Conservation (phyloP, 2,329 filamentous ascomycete species). For the Orbilia oligospora region DNA sequence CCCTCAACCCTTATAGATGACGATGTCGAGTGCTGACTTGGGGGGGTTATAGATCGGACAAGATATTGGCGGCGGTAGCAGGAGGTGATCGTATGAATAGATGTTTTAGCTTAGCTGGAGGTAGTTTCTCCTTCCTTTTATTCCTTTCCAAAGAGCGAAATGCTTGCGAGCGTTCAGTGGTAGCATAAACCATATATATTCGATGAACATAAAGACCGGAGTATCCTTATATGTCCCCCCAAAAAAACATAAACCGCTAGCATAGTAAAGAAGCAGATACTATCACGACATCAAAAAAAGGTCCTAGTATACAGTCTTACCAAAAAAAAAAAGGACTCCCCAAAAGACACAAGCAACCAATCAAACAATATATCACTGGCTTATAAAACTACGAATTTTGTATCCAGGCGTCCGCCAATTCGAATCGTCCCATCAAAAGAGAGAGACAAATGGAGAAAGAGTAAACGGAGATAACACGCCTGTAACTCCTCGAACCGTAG, state of each 20-base stretch:
- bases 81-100: conserved; percentile 46
- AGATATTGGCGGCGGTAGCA: conserved; percentile 59
- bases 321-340: no score
- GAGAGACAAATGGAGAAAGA: neutral
- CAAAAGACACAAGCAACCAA: conserved; percentile 5
- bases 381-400: neutral
- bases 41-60: conserved; percentile 48
- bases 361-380: neutral
- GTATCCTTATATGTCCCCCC: neutral
- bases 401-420: neutral
- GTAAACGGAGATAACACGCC: conserved; percentile 40
- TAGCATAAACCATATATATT: conserved; percentile 33
- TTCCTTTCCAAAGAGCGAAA: conserved; percentile 7
- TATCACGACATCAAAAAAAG: neutral
- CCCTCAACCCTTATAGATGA: neutral
- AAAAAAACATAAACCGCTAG: conserved; percentile 9
- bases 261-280: conserved; percentile 8
- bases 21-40: conserved; percentile 1
- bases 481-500: conserved; percentile 36
- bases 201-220: conserved; percentile 19
- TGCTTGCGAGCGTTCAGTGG: conserved; percentile 20
- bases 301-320: conserved; percentile 40
- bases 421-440: neutral
- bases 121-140: conserved; percentile 19
- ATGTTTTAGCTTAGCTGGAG: conserved; percentile 37